Percentiles rank a stretch among this genome's conserved stretches.
These are phyloP conservation scores for Caryopteris hybrid DNA, from an alignment of 305 asterid species.

Conservation along the genomic window DNA sequence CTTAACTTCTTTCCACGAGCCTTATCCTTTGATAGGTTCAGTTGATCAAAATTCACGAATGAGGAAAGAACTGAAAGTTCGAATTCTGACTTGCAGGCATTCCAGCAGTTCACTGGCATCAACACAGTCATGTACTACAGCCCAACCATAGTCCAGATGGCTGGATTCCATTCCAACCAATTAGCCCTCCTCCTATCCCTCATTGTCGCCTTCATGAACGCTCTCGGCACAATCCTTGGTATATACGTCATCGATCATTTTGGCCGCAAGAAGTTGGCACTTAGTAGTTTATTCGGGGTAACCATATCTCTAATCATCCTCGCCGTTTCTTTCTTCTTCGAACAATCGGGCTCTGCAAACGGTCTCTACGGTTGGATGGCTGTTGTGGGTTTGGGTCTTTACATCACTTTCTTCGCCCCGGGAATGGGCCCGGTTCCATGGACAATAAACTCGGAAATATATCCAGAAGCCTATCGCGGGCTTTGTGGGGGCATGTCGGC, in stretches of 20 bases:
- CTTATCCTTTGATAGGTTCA: not conserved
- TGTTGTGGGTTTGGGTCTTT: constrained; percentile 64
- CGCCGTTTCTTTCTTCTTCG: constrained; percentile 48
- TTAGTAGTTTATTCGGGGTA: constrained; percentile 75
- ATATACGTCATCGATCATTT: constrained; percentile 73
- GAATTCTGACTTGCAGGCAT: constrained; percentile 52
- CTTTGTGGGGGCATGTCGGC: constrained; percentile 94
- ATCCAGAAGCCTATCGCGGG: constrained; percentile 80
- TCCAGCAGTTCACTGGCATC: constrained; percentile 91
- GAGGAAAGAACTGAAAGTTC: no score
- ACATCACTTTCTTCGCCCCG: constrained; percentile 74
- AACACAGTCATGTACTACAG: constrained; percentile 92
- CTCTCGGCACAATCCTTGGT: constrained; percentile 74
- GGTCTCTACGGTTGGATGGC: constrained; percentile 77
- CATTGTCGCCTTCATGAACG: constrained; percentile 69
- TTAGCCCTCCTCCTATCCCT: constrained; percentile 86
- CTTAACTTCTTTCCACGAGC: not conserved
- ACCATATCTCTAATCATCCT: constrained; percentile 58
- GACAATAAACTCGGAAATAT: constrained; percentile 90
- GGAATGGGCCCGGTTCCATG: constrained; percentile 98
- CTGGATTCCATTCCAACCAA: constrained; percentile 83
- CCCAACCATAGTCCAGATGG: constrained; percentile 95
- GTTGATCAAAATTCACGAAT: no score
- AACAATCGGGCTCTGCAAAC: constrained; percentile 24
- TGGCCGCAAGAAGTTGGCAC: constrained; percentile 76